Conservation (phyloP, 2,329 filamentous ascomycete genomes). For the Pyricularia sp. region DNA sequence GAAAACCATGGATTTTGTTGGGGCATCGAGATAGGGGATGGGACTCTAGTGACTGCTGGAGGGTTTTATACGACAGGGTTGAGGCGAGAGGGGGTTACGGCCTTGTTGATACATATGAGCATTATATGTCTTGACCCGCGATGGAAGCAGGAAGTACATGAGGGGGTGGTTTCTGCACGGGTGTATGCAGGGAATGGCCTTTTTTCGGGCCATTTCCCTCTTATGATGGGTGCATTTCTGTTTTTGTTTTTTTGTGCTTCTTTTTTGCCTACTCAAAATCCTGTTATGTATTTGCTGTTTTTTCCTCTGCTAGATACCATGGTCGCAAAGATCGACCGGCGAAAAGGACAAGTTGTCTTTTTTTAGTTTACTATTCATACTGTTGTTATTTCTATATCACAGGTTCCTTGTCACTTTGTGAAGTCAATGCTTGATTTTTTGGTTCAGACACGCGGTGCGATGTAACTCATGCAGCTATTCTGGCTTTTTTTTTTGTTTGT, state of each 20-base stretch:
- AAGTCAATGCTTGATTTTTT: not conserved
- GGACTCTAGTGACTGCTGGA: not conserved
- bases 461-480: not conserved
- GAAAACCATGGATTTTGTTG: not conserved
- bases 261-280: not conserved
- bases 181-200: not conserved
- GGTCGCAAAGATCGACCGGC: not conserved
- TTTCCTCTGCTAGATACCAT: conserved; percentile 4
- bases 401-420: not conserved
- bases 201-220: not conserved
- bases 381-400: not conserved
- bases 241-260: not conserved
- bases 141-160: not conserved
- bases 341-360: not conserved
- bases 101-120: not conserved
- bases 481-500: not conserved
- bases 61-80: not conserved
- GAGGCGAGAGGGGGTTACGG: not conserved
- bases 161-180: not conserved
- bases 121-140: not conserved
- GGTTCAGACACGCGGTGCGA: not conserved
- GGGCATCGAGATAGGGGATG: not conserved
- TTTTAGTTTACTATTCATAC: not conserved
- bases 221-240: not conserved
- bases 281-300: not conserved